Evolutionary conservation across 257 asterid species (phyloP).

Genomic region (Solanum paucissectum): DNA sequence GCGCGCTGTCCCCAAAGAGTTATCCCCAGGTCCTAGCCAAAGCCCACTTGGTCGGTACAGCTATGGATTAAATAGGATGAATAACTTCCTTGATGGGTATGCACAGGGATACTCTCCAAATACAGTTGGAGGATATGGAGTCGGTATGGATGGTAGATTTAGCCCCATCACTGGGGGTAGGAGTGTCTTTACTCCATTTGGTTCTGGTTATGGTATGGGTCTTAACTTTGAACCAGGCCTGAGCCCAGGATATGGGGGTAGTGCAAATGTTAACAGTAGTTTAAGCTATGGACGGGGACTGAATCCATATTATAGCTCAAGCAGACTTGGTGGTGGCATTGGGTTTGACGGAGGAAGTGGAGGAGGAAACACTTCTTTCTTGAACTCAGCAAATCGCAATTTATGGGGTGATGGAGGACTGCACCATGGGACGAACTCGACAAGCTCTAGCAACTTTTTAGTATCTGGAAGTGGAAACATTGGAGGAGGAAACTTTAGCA

Average conservation of each 20-base stretch:
- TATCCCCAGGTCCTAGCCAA: constrained; percentile 12
- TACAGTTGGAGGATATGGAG: constrained; percentile 21
- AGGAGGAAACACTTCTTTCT: constrained; percentile 5
- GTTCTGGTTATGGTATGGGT: constrained; percentile 8
- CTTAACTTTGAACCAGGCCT: constrained; percentile 31
- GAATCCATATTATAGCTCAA: constrained; percentile 4
- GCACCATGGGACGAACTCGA: constrained; percentile 19
- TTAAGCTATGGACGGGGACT: constrained; percentile 19
- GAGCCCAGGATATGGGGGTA: constrained; percentile 29
- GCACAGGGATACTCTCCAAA: constrained; percentile 28
- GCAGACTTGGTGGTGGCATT: constrained; percentile 2
- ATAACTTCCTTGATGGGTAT: constrained; percentile 23
- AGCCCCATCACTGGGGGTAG: constrained; percentile 1
- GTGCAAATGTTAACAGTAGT: constrained; percentile 27
- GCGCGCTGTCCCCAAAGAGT: constrained; percentile 17
- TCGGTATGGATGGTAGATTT: constrained; percentile 3
- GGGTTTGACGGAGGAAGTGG: not conserved
- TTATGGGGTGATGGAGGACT: constrained; percentile 23
- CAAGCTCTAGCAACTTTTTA: constrained; percentile 30
- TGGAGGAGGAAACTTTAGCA: constrained; percentile 1
- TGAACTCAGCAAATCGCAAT: constrained; percentile 1
- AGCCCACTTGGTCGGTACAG: constrained; percentile 12
- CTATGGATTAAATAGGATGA: constrained; percentile 9
- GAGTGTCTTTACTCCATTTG: not conserved
- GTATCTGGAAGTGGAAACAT: constrained; percentile 16